Percentiles rank a stretch among this genome's conserved stretches.
Evolutionary conservation across 2,329 filamentous ascomycete genomes (phyloP).

Genomic region (Elsinoe fawcettii): DNA sequence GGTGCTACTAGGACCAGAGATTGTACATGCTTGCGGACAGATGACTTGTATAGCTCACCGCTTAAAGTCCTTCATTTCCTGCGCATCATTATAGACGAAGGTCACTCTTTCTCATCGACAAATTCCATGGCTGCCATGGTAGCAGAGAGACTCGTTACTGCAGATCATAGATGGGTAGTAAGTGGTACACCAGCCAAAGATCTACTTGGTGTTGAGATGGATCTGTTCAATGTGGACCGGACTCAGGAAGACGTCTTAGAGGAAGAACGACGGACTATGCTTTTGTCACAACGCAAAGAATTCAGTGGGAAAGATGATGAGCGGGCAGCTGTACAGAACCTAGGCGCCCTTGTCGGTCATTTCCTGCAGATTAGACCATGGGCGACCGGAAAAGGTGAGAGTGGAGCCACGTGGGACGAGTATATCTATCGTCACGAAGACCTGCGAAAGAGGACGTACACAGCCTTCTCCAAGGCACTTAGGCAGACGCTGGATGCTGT

Average conservation of each 20-base stretch:
- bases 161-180: conserved; percentile 78
- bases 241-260: conserved; percentile 9
- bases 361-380: conserved; percentile 75
- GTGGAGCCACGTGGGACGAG: conserved; percentile 61
- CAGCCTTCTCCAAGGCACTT: conserved; percentile 51
- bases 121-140: conserved; percentile 52
- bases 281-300: conserved; percentile 34
- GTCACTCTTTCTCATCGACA: conserved; percentile 70
- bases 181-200: conserved; percentile 84
- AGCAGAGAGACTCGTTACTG: conserved; percentile 44
- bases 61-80: conserved; percentile 72
- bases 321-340: conserved; percentile 48
- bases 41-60: conserved; percentile 48
- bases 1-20: conserved; percentile 36
- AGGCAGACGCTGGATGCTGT: conserved; percentile 64
- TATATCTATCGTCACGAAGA: conserved; percentile 54
- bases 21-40: conserved; percentile 37
- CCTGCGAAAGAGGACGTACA: conserved; percentile 46
- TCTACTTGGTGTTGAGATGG: conserved; percentile 66
- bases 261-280: conserved; percentile 17
- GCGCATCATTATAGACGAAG: conserved; percentile 85
- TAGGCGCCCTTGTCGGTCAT: conserved; percentile 54
- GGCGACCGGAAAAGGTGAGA: conserved; percentile 52
- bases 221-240: conserved; percentile 37
- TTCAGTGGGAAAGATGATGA: conserved; percentile 36